Base-by-base conservation (phyloP, 2,329 filamentous ascomycete genomes). In the Pestalotiopsis sp. region DNA sequence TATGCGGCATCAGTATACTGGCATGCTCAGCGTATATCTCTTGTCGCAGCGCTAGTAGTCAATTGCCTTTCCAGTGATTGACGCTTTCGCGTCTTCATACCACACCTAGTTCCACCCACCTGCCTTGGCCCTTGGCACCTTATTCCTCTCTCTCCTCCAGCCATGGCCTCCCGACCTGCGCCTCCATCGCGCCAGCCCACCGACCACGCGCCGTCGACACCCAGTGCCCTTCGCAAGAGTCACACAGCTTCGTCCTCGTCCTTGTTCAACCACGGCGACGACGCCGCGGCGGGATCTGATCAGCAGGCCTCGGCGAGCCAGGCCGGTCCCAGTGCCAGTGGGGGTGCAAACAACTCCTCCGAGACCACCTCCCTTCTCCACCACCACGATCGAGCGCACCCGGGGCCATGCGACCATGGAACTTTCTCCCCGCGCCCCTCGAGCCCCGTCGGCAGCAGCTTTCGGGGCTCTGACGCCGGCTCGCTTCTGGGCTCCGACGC, bases 381-480 rank as follows among this genome's bases (percentile, higher is more conserved):
- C 56, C 73, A 79, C 56, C 73, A 74, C 68, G 79, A 82, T 49
- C 78, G 73, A 39, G 80, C 79, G 4, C 84, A 87, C 71, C 79
- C 83, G 11, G 85, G 84, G 23, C 77, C 79, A 66, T 93, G 91
- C 82, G 86, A 87, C 74, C 92, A 96, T 81, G 93, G 93, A 73
- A 92, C 92, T 17, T 93, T 95, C 76, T 94, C 92, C 58, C 91
- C 92, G 1, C 83, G 89, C 49, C 86, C 91, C 0, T 82, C 81
- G 60, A 88, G 86, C 64, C 84, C 85, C 3, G 72, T 78, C 9
- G 75, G 78, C 41, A 82, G 79, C 59, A 77, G 77, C 49, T 71
- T 73, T 25, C 69, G 66, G 9, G 70, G 75, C 67, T 67, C 74
- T 64, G 77, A 76, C 52, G 72, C 72, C 38, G 77, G 73, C 25